Evolutionary conservation across 805 yeast species (phyloP).

Genomic region (Barnettozyma populi): DNA sequence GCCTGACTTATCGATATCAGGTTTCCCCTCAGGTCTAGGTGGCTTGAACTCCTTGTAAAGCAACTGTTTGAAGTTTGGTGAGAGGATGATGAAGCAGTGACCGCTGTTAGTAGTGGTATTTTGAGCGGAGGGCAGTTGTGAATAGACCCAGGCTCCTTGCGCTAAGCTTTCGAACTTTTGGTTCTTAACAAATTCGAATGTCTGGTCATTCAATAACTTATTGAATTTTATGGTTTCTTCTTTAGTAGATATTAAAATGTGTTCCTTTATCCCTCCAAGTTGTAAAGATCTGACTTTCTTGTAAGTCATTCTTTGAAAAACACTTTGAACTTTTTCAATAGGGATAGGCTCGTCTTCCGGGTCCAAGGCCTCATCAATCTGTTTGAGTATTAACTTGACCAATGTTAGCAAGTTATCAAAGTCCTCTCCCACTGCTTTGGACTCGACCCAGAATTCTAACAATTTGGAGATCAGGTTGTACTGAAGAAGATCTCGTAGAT

Average conservation of each 20-base stretch:
- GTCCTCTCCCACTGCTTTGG: constrained; percentile 50
- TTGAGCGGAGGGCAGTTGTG: constrained; percentile 44
- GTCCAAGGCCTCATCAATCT: constrained; percentile 24
- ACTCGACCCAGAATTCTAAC: constrained; percentile 59
- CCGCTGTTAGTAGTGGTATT: constrained; percentile 22
- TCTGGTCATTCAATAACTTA: constrained; percentile 46
- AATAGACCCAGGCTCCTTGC: constrained; percentile 77
- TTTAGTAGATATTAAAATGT: constrained; percentile 40
- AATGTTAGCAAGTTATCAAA: constrained; percentile 44
- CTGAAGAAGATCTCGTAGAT: constrained; percentile 49
- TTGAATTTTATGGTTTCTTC: constrained; percentile 43
- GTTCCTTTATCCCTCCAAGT: constrained; percentile 35
- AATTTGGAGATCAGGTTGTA: constrained; percentile 52
- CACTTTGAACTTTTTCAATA: constrained; percentile 41
- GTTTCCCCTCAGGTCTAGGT: constrained; percentile 39
- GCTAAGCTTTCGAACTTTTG: constrained; percentile 68
- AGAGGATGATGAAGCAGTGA: constrained; percentile 49
- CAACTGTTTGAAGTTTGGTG: constrained; percentile 60
- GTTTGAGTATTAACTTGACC: constrained; percentile 32
- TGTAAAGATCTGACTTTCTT: constrained; percentile 52
- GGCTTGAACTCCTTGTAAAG: constrained; percentile 54
- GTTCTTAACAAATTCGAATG: constrained; percentile 64
- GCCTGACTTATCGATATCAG: constrained; percentile 56
- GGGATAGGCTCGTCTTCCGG: constrained; percentile 18
- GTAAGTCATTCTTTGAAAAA: constrained; percentile 39